Percentiles rank a stretch among this genome's conserved stretches.
These are phyloP conservation scores for Russula dissimulans DNA, from an alignment of 768 basidiomycete genomes.

Conservation along the genomic window DNA sequence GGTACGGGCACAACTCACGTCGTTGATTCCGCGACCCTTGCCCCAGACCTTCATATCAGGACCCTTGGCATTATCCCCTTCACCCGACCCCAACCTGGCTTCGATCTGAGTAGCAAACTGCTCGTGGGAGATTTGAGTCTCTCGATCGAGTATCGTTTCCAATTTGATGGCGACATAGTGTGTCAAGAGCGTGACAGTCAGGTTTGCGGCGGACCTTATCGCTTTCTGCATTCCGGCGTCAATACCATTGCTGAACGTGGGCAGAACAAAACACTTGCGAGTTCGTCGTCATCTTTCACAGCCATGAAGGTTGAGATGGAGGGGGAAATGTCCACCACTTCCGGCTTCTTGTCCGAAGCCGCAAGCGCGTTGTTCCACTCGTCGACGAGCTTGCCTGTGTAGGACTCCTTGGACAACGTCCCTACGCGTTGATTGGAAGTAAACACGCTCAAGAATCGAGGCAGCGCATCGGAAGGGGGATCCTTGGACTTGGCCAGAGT, in stretches of 20 bases:
- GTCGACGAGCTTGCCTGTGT: slow-evolving; percentile 73
- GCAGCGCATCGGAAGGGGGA: slow-evolving; percentile 59
- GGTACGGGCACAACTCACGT: slow-evolving; percentile 41
- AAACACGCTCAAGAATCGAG: slow-evolving; percentile 57
- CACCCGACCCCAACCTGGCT: slow-evolving; percentile 75
- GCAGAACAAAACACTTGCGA: slow-evolving; percentile 42
- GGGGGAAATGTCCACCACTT: slow-evolving; percentile 68
- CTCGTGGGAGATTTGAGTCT: slow-evolving; percentile 85
- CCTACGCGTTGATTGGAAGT: slow-evolving; percentile 59
- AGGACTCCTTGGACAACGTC: slow-evolving; percentile 71
- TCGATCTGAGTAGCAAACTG: slow-evolving; percentile 81
- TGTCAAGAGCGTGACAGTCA: slow-evolving; percentile 79
- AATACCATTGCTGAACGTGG: slow-evolving; percentile 1
- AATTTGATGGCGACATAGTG: slow-evolving; percentile 83
- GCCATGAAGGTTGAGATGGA: slow-evolving; percentile 74
- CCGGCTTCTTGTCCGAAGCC: slow-evolving; percentile 50
- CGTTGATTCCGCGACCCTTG: slow-evolving; percentile 59
- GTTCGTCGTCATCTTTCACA: slow-evolving; percentile 85
- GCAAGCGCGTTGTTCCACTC: slow-evolving; percentile 74
- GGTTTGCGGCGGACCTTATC: slow-evolving; percentile 58
- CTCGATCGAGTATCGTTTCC: slow-evolving; percentile 85
- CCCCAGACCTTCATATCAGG: slow-evolving; percentile 93
- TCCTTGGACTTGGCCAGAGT: slow-evolving; percentile 78
- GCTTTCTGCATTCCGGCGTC: slow-evolving; percentile 48
- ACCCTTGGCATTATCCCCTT: slow-evolving; percentile 65